Conservation (phyloP, 257 asterid species). For the Nicotiana attenuata region DNA sequence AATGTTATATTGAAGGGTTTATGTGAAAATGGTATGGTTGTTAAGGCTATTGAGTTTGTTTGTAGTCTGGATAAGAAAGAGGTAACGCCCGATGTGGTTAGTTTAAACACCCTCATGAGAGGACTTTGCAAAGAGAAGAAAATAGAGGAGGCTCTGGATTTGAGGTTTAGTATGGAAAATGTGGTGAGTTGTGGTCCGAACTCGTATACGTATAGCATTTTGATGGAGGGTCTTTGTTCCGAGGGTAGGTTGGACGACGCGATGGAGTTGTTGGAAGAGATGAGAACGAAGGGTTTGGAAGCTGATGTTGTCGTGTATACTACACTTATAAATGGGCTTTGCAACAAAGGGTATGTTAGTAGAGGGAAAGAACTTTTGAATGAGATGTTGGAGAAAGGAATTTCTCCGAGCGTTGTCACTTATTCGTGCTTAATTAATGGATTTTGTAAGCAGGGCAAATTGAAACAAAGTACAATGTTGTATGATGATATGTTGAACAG, state of each 20-base stretch:
- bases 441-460: conserved; percentile 47
- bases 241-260: conserved; percentile 44
- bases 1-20: conserved; percentile 56
- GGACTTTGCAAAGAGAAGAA: conserved; percentile 58
- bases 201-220: conserved; percentile 38
- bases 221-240: conserved; percentile 44
- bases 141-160: conserved; percentile 37
- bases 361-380: conserved; percentile 44
- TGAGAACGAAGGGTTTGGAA: conserved; percentile 43
- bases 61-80: conserved; percentile 34
- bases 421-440: conserved; percentile 58
- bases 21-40: conserved; percentile 40
- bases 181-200: conserved; percentile 33
- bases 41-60: conserved; percentile 38
- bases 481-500: conserved; percentile 49
- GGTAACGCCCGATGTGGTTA: conserved; percentile 39
- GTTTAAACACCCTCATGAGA: conserved; percentile 54
- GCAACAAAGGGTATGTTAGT: conserved; percentile 36
- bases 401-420: conserved; percentile 42
- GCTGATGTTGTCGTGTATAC: conserved; percentile 37
- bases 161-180: conserved; percentile 52
- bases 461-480: conserved; percentile 42
- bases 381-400: conserved; percentile 51
- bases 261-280: conserved; percentile 40
- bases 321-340: conserved; percentile 49